Percentiles rank a stretch among this genome's conserved stretches.
Evolutionary conservation across 2,329 filamentous ascomycete genomes (phyloP).

Genomic region (Exophiala bonariae): DNA sequence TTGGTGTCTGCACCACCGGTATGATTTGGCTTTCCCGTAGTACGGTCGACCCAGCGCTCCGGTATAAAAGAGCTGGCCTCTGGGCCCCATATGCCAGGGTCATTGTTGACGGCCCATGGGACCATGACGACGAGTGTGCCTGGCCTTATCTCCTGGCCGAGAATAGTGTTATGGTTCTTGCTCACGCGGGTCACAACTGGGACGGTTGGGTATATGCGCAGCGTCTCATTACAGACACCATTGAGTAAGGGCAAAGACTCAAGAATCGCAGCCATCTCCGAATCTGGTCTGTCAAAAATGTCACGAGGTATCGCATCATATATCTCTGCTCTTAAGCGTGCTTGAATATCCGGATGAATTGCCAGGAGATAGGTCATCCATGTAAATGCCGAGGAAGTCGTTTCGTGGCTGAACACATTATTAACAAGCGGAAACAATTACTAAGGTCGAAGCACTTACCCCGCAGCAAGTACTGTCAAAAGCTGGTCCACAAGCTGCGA

Average conservation of each 20-base stretch:
- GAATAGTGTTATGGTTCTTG: constrained; percentile 62
- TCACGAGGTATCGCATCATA: constrained; percentile 18
- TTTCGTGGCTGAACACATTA: constrained; percentile 34
- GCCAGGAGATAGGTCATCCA: constrained; percentile 30
- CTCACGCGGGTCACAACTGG: constrained; percentile 41
- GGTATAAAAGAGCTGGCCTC: constrained; percentile 36
- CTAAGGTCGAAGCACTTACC: constrained; percentile 9
- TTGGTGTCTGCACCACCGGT: constrained; percentile 69
- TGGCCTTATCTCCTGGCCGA: constrained; percentile 66
- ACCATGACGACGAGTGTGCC: constrained; percentile 68
- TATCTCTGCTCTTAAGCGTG: constrained; percentile 26
- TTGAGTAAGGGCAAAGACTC: constrained; percentile 49
- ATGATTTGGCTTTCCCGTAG: constrained; percentile 30
- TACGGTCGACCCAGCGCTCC: constrained; percentile 42
- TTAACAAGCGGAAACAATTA: not conserved
- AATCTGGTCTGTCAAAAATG: constrained; percentile 38
- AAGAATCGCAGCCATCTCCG: constrained; percentile 4
- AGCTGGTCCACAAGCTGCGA: constrained; percentile 79
- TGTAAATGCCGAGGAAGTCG: constrained; percentile 28
- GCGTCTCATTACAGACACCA: constrained; percentile 54
- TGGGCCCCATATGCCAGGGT: constrained; percentile 32
- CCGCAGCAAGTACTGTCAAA: constrained; percentile 84
- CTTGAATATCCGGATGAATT: constrained; percentile 28
- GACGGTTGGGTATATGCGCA: constrained; percentile 38
- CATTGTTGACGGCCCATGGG: constrained; percentile 39